Evolutionary conservation across 1,139 yeast genomes (phyloP), one percentile per base, ranked within the genome.

Genomic region (Debaryomyces coudertii): DNA sequence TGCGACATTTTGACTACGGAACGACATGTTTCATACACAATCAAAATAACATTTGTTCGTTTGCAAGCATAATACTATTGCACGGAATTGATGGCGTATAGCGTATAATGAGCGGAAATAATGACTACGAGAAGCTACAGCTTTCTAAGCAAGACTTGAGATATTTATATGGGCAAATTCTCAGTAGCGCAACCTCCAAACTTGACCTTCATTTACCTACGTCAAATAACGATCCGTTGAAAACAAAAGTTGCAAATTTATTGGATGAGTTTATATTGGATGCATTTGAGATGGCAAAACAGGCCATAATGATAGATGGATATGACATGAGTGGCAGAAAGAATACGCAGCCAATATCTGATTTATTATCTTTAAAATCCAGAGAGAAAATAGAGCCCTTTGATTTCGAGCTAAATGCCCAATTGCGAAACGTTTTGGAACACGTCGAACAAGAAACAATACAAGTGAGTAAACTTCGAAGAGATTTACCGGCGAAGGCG

Each of bases 361-460:
- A 68, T 5, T 40, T 71, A 11, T 52, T 75, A n/a, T 57, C 69
- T 18, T 51, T 70, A 36, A 59, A 63, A 37, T 68, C 74, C 1
- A 59, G 56, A 40, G 77, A 73, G 47, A 74, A 69, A 50, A 73
- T 79, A 12, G 90, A 83, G 56, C 87, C 88, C 0, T 84, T 83
- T 61, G 88, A 85, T 58, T 65, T 77, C 36, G 79, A 75, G 8
- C 60, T 83, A 47, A 83, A 84, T 57, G 79, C 77, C 47, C 61
- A 70, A 45, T 73, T 85, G 28, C 66, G 89, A 41, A 70, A 72
- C 41, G 57, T 79, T 33, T 74, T 84, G 50, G 73, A 73, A 43
- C 72, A 73, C 39, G 82, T 85, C 48, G 90, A 85, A 52, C 75
- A 72, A 40, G 80, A 79, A 50, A 79, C 87, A 0, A 73, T 79